Conservation (phyloP, 805 yeast species). For the Candida suzukii region DNA sequence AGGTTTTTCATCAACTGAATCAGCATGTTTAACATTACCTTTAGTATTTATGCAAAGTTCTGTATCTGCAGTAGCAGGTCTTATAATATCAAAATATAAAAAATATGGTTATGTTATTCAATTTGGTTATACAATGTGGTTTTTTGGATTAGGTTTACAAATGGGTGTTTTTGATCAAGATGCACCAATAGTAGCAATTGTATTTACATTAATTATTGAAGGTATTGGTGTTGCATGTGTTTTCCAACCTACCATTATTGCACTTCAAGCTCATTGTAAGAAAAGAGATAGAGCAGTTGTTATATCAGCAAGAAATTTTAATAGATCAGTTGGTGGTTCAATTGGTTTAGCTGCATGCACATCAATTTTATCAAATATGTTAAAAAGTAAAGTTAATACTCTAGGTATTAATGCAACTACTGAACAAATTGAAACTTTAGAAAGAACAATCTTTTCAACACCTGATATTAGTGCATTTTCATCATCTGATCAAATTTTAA, state of each 20-base stretch:
- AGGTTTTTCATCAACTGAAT: conserved; percentile 29
- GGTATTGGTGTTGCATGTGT: conserved; percentile 42
- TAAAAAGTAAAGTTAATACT: conserved; percentile 9
- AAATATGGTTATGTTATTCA: conserved; percentile 34
- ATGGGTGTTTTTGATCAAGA: conserved; percentile 25
- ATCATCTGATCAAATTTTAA: conserved; percentile 13
- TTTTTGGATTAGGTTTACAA: conserved; percentile 32
- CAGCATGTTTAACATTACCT: conserved; percentile 37
- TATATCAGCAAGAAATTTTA: conserved; percentile 48
- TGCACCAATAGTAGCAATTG: conserved; percentile 27
- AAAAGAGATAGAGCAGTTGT: conserved; percentile 52
- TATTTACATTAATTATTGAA: conserved; percentile 26
- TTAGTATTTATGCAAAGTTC: conserved; percentile 36
- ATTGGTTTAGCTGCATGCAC: conserved; percentile 43
- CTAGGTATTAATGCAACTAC: conserved; percentile 6
- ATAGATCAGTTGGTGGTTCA: conserved; percentile 57
- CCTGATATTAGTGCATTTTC: conserved; percentile 20
- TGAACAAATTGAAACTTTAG: conserved; percentile 13
- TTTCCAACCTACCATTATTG: conserved; percentile 51
- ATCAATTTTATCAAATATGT: conserved; percentile 21
- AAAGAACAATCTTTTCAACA: conserved; percentile 24
- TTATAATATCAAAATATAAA: conserved; percentile 34
- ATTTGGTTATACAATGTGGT: conserved; percentile 35
- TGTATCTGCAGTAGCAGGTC: conserved; percentile 37
- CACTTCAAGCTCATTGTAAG: conserved; percentile 44